Evolutionary conservation across 148 eudicot genomes (phyloP), one percentile per base, ranked within the genome.

Genomic region (Suaeda aralocaspica): DNA sequence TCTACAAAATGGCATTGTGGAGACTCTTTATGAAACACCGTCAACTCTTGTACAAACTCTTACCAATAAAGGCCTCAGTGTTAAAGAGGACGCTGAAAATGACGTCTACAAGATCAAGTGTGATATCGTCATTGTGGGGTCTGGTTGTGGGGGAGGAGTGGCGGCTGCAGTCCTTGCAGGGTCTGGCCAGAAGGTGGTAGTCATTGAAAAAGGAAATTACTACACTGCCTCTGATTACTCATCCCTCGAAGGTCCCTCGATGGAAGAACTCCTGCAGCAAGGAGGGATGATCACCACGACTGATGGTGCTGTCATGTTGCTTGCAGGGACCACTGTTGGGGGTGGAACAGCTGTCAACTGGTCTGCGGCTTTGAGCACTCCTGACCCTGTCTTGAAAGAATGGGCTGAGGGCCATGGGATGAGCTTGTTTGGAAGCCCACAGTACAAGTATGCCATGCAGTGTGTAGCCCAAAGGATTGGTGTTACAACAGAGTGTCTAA

Each of bases 111-210:
- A 62, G 70, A 74, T 88, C 56, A 62, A 82, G 68, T 88, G 93
- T 62, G 93, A 88, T 44, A 88, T 68, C 2, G 85, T 86, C 2
- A 82, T 88, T 18, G 77, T 88, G 12, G 93, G 93, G 22, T 88
- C 93, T 0, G 92, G 90, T 9, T 80, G 89, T 65, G 93, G 93
- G 0, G 93, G 93, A 36, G 90, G 84, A 18, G 90, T 88, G 24
- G 90, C 93, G 4, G 93, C 93, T 1, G 88, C 86, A 1, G 67
- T 84, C 66, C 90, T 88, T 6, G 84, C 93, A 0, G 77, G 57
- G 42, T 74, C 85, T 0, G 88, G 93, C 33, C 78, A 80, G n/a
- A 88, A 88, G 77, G 93, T 86, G 2, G 73, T 88, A 18, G 82
- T 88, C 45, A 70, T 88, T 15, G 93, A 88, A 74, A 88, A 88